phyloP scores from a whole-genome alignment of 2,329 filamentous ascomycete genomes.

The Sporothrix pallida region DNA sequence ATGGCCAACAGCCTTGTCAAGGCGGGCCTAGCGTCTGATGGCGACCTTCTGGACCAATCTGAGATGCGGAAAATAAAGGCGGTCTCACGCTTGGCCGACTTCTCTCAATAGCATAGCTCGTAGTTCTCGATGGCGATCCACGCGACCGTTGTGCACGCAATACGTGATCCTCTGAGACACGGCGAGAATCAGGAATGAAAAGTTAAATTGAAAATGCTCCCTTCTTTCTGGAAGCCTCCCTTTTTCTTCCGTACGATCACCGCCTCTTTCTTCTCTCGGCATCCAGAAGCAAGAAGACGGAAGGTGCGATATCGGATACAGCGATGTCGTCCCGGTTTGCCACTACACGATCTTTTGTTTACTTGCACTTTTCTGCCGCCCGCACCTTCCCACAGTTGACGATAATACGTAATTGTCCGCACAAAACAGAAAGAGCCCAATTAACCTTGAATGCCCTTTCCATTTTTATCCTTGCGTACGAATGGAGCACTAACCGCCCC shows the following conservation, averaged over 20 bases:
- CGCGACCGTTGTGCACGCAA: conserved; percentile 23
- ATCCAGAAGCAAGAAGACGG: conserved; percentile 1
- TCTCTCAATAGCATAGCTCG: background rate
- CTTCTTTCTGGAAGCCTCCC: background rate
- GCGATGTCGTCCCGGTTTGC: background rate
- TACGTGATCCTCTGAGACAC: conserved; percentile 27
- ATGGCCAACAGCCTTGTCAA: conserved; percentile 2
- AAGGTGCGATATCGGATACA: conserved; percentile 22
- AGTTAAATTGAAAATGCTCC: conserved; percentile 9
- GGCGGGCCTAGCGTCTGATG: background rate
- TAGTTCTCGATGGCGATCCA: conserved; percentile 20
- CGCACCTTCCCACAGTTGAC: conserved; percentile 10
- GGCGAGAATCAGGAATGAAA: conserved; percentile 16
- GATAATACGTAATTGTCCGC: background rate
- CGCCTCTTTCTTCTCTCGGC: background rate
- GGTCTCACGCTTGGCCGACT: conserved; percentile 14
- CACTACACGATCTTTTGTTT: conserved; percentile 15
- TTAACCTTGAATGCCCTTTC: background rate
- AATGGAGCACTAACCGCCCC: background rate
- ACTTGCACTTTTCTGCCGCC: conserved; percentile 1
- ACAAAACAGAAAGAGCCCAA: background rate
- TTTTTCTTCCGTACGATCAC: background rate
- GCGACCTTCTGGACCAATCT: background rate
- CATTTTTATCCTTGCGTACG: background rate
- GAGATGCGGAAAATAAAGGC: conserved; percentile 12